Conservation (phyloP, 1,284 basidiomycete genomes). For the Bondarzewia mesenterica region DNA sequence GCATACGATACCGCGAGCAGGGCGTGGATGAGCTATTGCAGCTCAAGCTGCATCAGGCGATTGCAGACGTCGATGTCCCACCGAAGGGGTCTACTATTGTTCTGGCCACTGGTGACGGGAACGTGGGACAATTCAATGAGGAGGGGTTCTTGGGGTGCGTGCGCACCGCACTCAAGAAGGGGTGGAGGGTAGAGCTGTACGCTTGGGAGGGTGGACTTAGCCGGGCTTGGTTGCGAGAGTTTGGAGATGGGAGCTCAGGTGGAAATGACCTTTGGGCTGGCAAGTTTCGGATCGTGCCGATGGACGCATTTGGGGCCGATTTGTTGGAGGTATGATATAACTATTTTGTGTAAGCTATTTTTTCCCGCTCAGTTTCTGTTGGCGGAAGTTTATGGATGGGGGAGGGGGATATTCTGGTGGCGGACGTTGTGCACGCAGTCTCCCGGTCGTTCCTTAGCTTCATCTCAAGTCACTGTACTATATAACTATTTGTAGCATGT, state of each 20-base stretch:
- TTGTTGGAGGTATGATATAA: slow-evolving; percentile 23
- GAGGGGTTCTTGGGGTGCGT: slow-evolving; percentile 84
- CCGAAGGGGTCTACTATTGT: slow-evolving; percentile 68
- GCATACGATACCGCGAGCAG: slow-evolving; percentile 6
- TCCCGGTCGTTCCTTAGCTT: background rate
- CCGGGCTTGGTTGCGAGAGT: slow-evolving; percentile 60
- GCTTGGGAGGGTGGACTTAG: slow-evolving; percentile 79
- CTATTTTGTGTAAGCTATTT: background rate
- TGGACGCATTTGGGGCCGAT: slow-evolving; percentile 24
- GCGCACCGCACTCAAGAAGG: slow-evolving; percentile 70
- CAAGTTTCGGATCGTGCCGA: slow-evolving; percentile 20
- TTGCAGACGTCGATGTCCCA: slow-evolving; percentile 27
- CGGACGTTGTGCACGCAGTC: background rate
- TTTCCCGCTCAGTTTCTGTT: background rate
- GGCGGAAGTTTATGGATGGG: too few relatives aligned
- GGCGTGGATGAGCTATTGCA: slow-evolving; percentile 3
- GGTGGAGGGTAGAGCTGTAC: slow-evolving; percentile 84
- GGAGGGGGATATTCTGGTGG: background rate
- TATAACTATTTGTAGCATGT: background rate
- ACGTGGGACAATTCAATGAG: slow-evolving; percentile 81
- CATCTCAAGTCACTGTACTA: background rate
- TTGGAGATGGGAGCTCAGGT: slow-evolving; percentile 20
- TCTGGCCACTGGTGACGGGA: slow-evolving; percentile 84
- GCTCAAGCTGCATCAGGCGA: slow-evolving; percentile 3
- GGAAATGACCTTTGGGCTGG: too few relatives aligned